These are phyloP conservation scores for Naematelia encephala DNA, from an alignment of 768 basidiomycete genomes.

Conservation along the genomic window DNA sequence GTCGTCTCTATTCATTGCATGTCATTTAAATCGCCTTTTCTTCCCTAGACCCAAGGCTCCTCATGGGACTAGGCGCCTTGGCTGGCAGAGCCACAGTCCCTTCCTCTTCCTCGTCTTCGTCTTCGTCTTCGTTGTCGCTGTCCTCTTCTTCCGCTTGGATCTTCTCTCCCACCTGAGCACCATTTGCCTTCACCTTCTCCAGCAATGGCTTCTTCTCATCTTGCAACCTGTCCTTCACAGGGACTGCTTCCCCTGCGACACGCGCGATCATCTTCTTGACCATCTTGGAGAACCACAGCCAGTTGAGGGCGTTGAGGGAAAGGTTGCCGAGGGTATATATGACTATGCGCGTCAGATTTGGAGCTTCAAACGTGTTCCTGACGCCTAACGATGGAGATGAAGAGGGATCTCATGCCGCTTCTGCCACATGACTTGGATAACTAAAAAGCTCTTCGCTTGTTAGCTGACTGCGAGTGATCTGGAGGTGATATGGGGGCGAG, in stretches of 20 bases:
- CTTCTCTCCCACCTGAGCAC: background rate
- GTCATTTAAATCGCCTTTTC: too few relatives aligned
- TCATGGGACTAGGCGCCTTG: too few relatives aligned
- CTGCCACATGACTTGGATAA: constrained; percentile 61
- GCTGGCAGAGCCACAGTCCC: background rate
- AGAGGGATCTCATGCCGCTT: constrained; percentile 60
- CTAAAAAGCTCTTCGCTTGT: constrained; percentile 67
- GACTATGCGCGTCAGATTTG: constrained; percentile 43
- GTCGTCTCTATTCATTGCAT: too few relatives aligned
- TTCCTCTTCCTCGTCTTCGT: background rate
- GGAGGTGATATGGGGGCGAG: too few relatives aligned
- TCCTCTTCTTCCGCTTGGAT: background rate
- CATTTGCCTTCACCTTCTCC: background rate
- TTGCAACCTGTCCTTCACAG: too few relatives aligned
- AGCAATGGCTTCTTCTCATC: background rate
- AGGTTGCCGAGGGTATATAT: constrained; percentile 63
- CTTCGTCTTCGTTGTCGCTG: background rate
- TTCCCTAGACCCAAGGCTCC: too few relatives aligned
- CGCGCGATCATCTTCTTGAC: constrained; percentile 32
- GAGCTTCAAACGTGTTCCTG: background rate
- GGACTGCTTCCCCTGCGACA: constrained; percentile 23
- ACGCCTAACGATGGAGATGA: constrained; percentile 22
- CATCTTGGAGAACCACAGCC: constrained; percentile 51
- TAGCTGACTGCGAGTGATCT: too few relatives aligned
- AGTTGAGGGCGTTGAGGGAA: constrained; percentile 63